Percentiles rank a stretch among this genome's conserved stretches.
Evolutionary conservation across 768 basidiomycete species (phyloP).

Genomic region (Calocybe cyanea): DNA sequence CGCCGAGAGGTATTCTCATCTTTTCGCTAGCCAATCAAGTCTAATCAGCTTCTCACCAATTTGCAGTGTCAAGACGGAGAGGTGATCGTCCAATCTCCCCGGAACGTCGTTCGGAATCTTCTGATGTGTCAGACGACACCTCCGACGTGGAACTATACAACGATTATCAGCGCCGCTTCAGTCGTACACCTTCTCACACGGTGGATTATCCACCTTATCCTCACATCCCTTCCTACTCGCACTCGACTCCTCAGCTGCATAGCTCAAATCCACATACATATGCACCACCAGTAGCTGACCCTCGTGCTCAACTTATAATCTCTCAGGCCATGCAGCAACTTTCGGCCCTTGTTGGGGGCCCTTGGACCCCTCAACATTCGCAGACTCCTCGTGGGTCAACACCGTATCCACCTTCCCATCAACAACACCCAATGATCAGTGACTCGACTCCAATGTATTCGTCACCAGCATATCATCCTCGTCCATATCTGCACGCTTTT

Average conservation of each 20-base stretch:
- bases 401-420: conserved; percentile 28
- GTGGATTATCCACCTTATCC: conserved; percentile 12
- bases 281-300: conserved; percentile 32
- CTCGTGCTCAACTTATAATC: conserved; percentile 38
- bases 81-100: conserved; percentile 5
- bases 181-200: conserved; percentile 15
- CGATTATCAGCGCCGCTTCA: conserved; percentile 3
- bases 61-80: neutral
- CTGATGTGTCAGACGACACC: conserved; percentile 5
- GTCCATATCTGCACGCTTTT: conserved; percentile 35
- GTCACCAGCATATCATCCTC: conserved; percentile 35
- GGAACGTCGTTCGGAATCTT: neutral
- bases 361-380: conserved; percentile 24
- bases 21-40: neutral
- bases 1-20: conserved; percentile 1
- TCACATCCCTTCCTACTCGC: conserved; percentile 20
- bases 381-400: conserved; percentile 16
- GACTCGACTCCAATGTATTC: conserved; percentile 24
- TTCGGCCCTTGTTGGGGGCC: conserved; percentile 21
- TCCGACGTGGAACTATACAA: conserved; percentile 7
- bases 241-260: conserved; percentile 12
- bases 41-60: no score
- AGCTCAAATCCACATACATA: conserved; percentile 12
- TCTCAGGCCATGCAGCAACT: conserved; percentile 42
- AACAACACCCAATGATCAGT: conserved; percentile 16